Base-by-base conservation (phyloP, 441 rosid species). In the Croton setiger region DNA sequence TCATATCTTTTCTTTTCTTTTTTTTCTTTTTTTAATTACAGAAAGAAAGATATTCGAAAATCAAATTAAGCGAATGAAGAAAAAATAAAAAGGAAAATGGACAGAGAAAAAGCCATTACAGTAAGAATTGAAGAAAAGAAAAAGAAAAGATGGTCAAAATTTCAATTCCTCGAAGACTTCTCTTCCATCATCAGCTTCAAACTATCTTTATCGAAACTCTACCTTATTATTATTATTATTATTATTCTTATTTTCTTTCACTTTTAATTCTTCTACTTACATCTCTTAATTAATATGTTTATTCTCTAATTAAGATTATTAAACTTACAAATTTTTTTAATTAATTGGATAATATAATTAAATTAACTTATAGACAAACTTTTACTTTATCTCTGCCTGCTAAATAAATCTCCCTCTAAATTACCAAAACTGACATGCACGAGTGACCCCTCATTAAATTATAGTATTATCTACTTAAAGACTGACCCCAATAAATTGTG, bases 81-180 rank as follows among this genome's bases (percentile, higher is more conserved):
- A 8, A 39, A 60, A 75, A 68, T 54, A 1, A 14, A 47, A 47
- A 47, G 0, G 60, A 63, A 79, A 78, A 68, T 65, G 87, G 87
- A 76, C 75, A 71, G 60, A 54, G 83, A 76, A 81, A 77, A 77
- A 71, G 80, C 73, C 77, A 71, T 65, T 47, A 76, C 75, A 72
- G 82, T 41, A 63, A 64, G 56, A 27, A 27, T 27, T 27, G 71
- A 80, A 73, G 77, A 63, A 35, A 36, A 39, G 58, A 37, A 71
- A 80, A 82, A 64, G 71, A 79, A 81, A 83, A 80, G 84, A 77
- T 78, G 91, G 91, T 87, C 87, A 82, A 89, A 83, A 83, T 85
- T 82, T 78, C 79, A 87, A 45, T 1, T 79, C 85, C 88, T 84
- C 83, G 78, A 82, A 83, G 78, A 81, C 85, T 80, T 80, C 76